phyloP scores from a whole-genome alignment of 768 basidiomycete species.

The Suillus brevipes region DNA sequence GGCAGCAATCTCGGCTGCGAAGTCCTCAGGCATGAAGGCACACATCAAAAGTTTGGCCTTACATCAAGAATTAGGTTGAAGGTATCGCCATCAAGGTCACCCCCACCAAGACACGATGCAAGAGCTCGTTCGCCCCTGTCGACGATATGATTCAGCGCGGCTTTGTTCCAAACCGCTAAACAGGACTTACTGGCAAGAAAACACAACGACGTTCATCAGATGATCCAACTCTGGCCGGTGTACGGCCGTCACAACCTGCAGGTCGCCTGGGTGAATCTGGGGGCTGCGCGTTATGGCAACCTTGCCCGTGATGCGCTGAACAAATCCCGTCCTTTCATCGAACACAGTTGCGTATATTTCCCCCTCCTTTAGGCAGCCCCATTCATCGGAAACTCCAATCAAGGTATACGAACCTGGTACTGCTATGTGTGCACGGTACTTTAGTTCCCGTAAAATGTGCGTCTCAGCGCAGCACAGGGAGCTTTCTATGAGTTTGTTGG shows the following conservation, averaged over 20 bases:
- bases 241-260: conserved; percentile 44
- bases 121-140: conserved; percentile 51
- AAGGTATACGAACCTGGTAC: conserved; percentile 51
- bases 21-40: not conserved
- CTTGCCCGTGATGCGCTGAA: conserved; percentile 34
- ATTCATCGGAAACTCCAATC: conserved; percentile 54
- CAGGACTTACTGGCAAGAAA: conserved; percentile 42
- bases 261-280: conserved; percentile 52
- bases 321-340: conserved; percentile 30
- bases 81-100: conserved; percentile 67
- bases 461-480: conserved; percentile 40
- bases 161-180: not conserved
- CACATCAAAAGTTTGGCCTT: conserved; percentile 12
- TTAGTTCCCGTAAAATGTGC: conserved; percentile 51
- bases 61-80: conserved; percentile 50
- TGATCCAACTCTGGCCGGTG: conserved; percentile 38
- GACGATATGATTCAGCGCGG: too few species aligned
- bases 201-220: conserved; percentile 49
- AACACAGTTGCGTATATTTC: conserved; percentile 47
- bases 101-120: conserved; percentile 64
- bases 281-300: conserved; percentile 52
- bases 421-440: conserved; percentile 50
- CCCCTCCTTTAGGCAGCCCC: conserved; percentile 44
- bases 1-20: conserved; percentile 34
- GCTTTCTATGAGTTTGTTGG: conserved; percentile 38